phyloP scores from a whole-genome alignment of 2,329 filamentous ascomycete genomes.

The Ceratocystis lukuohia region DNA sequence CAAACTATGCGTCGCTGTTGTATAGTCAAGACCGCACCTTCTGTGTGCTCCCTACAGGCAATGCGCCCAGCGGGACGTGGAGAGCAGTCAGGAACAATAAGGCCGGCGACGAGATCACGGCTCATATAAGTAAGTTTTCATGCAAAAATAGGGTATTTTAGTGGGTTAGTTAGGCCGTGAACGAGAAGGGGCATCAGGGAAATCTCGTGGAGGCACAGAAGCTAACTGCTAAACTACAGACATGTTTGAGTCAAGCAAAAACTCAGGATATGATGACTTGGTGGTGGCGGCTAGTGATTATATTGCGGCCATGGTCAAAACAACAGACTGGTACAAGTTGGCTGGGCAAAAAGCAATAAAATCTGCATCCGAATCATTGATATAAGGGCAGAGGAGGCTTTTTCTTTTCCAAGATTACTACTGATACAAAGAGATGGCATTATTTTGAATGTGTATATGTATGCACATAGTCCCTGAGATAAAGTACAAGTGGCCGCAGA shows the following conservation, averaged over 20 bases:
- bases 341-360: conserved; percentile 31
- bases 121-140: conserved; percentile 53
- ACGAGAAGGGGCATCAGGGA: neutral
- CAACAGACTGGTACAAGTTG: conserved; percentile 51
- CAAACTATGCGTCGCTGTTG: conserved; percentile 13
- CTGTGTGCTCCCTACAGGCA: conserved; percentile 60
- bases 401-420: neutral
- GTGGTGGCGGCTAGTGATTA: conserved; percentile 50
- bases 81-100: conserved; percentile 62
- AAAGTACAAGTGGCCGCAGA: neutral
- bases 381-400: neutral
- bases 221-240: conserved; percentile 27
- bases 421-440: neutral
- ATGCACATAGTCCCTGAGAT: too few relatives aligned
- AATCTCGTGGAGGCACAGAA: neutral
- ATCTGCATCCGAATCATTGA: conserved; percentile 17
- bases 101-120: conserved; percentile 62
- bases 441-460: too few relatives aligned
- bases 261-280: conserved; percentile 58
- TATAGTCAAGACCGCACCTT: conserved; percentile 53
- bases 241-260: conserved; percentile 61
- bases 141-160: neutral
- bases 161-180: neutral
- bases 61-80: conserved; percentile 43
- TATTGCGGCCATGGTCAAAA: conserved; percentile 48